These are phyloP conservation scores for Daedaleopsis sinensis DNA, from an alignment of 768 basidiomycete genomes.

Conservation along the genomic window DNA sequence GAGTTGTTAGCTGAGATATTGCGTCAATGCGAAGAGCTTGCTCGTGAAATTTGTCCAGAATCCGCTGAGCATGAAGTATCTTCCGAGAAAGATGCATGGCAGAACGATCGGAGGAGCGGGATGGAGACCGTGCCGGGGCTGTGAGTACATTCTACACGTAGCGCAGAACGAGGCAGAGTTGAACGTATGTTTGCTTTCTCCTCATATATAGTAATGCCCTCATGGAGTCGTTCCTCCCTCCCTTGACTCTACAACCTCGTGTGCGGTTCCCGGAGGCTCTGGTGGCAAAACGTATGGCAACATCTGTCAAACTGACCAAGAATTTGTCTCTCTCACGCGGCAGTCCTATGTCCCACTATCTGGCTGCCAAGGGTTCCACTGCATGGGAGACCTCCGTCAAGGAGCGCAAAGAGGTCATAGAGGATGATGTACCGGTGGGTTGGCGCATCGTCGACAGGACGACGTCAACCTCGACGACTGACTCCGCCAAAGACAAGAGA, in stretches of 20 bases:
- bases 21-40: conserved; percentile 52
- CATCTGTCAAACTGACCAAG: conserved; percentile 66
- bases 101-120: conserved; percentile 42
- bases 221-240: conserved; percentile 50
- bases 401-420: conserved; percentile 46
- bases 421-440: conserved; percentile 68
- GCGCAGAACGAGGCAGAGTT: background rate
- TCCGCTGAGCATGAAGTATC: conserved; percentile 2
- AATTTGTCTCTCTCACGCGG: conserved; percentile 52
- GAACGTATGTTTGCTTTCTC: conserved; percentile 5
- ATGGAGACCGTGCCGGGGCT: conserved; percentile 56
- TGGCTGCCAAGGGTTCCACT: conserved; percentile 71
- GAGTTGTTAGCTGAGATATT: conserved; percentile 64
- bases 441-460: conserved; percentile 73
- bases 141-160: conserved; percentile 49
- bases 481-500: conserved; percentile 51
- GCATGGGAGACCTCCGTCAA: conserved; percentile 77
- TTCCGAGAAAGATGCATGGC: conserved; percentile 30
- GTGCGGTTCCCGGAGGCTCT: conserved; percentile 57
- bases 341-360: conserved; percentile 72
- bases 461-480: conserved; percentile 40
- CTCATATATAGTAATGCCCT: conserved; percentile 40
- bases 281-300: conserved; percentile 58
- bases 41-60: conserved; percentile 55
- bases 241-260: conserved; percentile 49